Evolutionary conservation across 768 basidiomycete genomes (phyloP).

Genomic region (Mycena alexandri): DNA sequence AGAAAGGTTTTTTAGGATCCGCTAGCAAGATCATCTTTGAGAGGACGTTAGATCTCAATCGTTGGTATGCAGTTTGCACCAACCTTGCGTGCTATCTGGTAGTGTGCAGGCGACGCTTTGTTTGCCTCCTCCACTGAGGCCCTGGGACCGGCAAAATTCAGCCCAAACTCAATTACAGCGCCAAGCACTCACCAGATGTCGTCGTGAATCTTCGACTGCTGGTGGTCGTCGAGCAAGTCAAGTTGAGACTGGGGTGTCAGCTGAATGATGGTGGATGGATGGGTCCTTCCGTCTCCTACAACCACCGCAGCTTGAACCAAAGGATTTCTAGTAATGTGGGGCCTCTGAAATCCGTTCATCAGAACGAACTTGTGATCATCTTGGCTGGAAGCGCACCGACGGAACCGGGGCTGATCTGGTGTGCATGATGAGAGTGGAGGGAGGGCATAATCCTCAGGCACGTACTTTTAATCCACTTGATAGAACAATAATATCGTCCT

Average conservation of each 20-base stretch:
- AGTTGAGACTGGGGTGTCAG: conserved; percentile 13
- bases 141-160: neutral
- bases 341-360: conserved; percentile 10
- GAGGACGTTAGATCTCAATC: no score
- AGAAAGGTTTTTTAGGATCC: conserved; percentile 9
- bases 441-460: no score
- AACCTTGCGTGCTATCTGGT: neutral
- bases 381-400: conserved; percentile 13
- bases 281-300: conserved; percentile 2
- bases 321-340: conserved; percentile 15
- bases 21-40: conserved; percentile 11
- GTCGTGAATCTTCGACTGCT: neutral
- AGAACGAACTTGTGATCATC: neutral
- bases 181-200: conserved; percentile 2
- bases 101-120: neutral
- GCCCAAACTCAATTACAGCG: neutral
- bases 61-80: neutral
- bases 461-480: conserved; percentile 19
- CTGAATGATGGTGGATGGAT: conserved; percentile 24
- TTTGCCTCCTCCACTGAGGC: neutral
- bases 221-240: neutral
- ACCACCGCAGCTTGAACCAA: conserved; percentile 16
- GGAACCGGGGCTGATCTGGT: conserved; percentile 23
- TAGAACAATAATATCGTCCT: conserved; percentile 20
- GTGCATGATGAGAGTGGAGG: neutral